Evolutionary conservation across 164 flowering plant genomes (phyloP).

Genomic region (Warburgia ugandensis): DNA sequence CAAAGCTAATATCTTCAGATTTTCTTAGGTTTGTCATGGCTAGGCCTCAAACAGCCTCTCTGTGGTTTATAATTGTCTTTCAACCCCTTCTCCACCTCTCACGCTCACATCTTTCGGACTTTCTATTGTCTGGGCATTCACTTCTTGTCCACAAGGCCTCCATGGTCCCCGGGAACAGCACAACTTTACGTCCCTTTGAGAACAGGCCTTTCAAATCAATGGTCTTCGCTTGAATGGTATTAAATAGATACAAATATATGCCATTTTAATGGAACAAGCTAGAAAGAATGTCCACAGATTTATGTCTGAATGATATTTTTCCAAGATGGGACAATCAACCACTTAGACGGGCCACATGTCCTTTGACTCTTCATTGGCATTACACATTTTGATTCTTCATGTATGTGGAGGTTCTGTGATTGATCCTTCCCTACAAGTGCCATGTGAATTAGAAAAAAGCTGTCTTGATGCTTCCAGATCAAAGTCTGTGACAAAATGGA

Average conservation of each 20-base stretch:
- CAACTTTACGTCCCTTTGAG: too few species aligned
- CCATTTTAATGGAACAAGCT: slow-evolving; percentile 1
- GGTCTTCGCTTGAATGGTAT: not conserved
- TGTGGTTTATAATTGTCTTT: not conserved
- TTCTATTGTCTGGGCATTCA: not conserved
- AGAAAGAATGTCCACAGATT: not conserved
- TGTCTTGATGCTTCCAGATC: too few species aligned
- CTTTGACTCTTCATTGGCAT: slow-evolving; percentile 1
- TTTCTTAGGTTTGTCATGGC: not conserved
- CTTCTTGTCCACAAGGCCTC: not conserved
- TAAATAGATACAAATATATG: not conserved
- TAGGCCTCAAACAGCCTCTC: not conserved
- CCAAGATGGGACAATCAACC: slow-evolving; percentile 3
- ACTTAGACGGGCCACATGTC: slow-evolving; percentile 5
- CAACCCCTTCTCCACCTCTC: not conserved
- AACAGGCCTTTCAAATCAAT: not conserved
- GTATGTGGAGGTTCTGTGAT: too few species aligned
- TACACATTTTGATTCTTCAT: too few species aligned
- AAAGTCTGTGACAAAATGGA: too few species aligned
- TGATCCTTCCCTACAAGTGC: too few species aligned
- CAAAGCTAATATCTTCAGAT: slow-evolving; percentile 4
- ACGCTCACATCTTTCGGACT: not conserved
- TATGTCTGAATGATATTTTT: not conserved
- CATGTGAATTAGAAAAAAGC: too few species aligned
- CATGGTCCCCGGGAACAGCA: slow-evolving; percentile 7